These are phyloP conservation scores for Eucalyptus erythrocorys DNA, from an alignment of 345 rosid genomes.

Conservation along the genomic window DNA sequence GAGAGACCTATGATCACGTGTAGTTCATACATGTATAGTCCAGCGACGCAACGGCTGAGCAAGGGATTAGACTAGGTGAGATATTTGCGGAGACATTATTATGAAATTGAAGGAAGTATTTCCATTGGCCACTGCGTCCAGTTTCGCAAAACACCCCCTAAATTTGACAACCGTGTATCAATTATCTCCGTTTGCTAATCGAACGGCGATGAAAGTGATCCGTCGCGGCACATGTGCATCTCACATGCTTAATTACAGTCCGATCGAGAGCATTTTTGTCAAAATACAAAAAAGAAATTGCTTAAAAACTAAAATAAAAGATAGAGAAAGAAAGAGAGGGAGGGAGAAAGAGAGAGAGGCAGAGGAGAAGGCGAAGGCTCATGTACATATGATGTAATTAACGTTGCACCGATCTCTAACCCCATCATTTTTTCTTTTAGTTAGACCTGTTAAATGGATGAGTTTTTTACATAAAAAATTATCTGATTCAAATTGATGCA, in stretches of 20 bases:
- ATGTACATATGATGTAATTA: too few species aligned
- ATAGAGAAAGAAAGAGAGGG: too few species aligned
- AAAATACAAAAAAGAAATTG: background rate
- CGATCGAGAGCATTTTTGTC: background rate
- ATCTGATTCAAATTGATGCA: rapidly evolving
- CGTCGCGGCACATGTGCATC: background rate
- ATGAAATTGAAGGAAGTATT: background rate
- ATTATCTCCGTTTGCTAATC: background rate
- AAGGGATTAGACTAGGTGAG: background rate
- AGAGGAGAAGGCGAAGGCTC: too few species aligned
- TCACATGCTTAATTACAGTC: background rate
- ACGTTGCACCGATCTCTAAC: rapidly evolving
- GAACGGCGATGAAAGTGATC: background rate
- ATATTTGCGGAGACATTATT: background rate
- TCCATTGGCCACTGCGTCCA: background rate
- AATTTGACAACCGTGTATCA: background rate
- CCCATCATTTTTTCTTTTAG: rapidly evolving
- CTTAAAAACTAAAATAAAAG: background rate
- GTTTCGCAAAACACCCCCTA: background rate
- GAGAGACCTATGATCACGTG: background rate
- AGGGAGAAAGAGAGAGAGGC: too few species aligned
- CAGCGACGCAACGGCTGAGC: background rate
- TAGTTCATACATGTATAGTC: background rate
- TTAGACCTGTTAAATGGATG: too few species aligned
- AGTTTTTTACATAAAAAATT: rapidly evolving